Conservation (phyloP, 2,329 filamentous ascomycete genomes). For the Didymella pomorum region DNA sequence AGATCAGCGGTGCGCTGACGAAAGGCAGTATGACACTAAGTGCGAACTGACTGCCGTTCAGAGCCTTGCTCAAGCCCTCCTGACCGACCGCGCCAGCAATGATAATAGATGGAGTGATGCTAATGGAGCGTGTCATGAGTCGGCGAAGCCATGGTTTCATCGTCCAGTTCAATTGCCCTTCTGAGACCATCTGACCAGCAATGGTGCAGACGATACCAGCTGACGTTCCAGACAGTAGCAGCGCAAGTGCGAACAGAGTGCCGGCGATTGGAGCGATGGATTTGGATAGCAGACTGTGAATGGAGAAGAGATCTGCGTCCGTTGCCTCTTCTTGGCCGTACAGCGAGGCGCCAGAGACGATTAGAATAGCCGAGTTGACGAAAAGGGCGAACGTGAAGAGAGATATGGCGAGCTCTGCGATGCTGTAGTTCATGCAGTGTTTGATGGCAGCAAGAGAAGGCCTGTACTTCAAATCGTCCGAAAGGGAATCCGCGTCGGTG, state of each 20-base stretch:
- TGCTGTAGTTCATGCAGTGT: slow-evolving; percentile 76
- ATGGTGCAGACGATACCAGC: slow-evolving; percentile 91
- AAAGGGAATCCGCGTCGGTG: slow-evolving; percentile 28
- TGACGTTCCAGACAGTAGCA: slow-evolving; percentile 80
- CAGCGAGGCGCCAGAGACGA: slow-evolving; percentile 80
- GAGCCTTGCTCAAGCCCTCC: slow-evolving; percentile 71
- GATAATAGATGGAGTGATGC: slow-evolving; percentile 82
- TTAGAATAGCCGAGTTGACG: slow-evolving; percentile 82
- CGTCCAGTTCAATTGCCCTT: slow-evolving; percentile 80
- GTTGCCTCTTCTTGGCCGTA: slow-evolving; percentile 66
- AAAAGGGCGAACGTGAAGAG: slow-evolving; percentile 86
- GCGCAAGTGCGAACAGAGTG: slow-evolving; percentile 81
- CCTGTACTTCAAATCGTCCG: slow-evolving; percentile 65
- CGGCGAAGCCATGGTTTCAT: slow-evolving; percentile 80
- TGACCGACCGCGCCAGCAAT: slow-evolving; percentile 81
- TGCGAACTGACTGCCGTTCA: slow-evolving; percentile 80
- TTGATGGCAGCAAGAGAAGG: slow-evolving; percentile 77
- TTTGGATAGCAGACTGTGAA: slow-evolving; percentile 73
- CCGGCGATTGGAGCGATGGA: slow-evolving; percentile 79
- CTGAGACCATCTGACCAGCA: slow-evolving; percentile 86
- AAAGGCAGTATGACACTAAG: slow-evolving; percentile 83
- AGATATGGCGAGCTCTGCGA: slow-evolving; percentile 72
- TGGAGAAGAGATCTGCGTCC: slow-evolving; percentile 81
- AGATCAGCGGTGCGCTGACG: slow-evolving; percentile 82
- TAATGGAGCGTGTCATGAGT: slow-evolving; percentile 78